Evolutionary conservation across 805 yeast species (phyloP).

Genomic region (Dipodascus albidus): DNA sequence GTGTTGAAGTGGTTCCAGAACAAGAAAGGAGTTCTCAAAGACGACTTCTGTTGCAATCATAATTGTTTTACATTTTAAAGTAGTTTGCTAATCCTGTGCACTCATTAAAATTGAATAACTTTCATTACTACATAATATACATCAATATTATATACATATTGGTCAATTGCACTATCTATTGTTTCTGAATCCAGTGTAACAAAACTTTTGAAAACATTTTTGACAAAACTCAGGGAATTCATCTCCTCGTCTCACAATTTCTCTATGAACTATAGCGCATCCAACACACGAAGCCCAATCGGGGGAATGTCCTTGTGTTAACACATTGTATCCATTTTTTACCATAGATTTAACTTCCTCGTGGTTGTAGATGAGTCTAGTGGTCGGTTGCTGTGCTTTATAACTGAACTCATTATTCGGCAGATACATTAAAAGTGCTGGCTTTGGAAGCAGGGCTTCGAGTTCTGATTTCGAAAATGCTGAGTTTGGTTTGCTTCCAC

Average conservation of each 20-base stretch:
- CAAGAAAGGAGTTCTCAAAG: constrained; percentile 1
- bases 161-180: background rate
- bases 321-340: constrained; percentile 65
- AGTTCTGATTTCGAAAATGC: background rate
- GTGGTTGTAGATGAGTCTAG: constrained; percentile 48
- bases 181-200: constrained; percentile 22
- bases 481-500: constrained; percentile 27
- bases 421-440: constrained; percentile 67
- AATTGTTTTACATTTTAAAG: background rate
- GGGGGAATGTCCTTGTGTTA: constrained; percentile 58
- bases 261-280: constrained; percentile 74
- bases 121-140: no score
- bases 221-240: constrained; percentile 61
- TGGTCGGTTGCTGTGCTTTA: constrained; percentile 63
- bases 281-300: constrained; percentile 69
- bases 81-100: no score
- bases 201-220: constrained; percentile 58
- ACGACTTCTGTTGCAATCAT: constrained; percentile 7
- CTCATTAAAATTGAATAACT: no score
- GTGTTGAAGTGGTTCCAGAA: constrained; percentile 5
- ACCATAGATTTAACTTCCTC: constrained; percentile 51
- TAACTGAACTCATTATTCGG: constrained; percentile 62
- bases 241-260: constrained; percentile 54
- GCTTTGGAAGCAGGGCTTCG: constrained; percentile 32
- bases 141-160: background rate